phyloP scores from a whole-genome alignment of 2,329 filamentous ascomycete species.

The Bipolaris cookei region DNA sequence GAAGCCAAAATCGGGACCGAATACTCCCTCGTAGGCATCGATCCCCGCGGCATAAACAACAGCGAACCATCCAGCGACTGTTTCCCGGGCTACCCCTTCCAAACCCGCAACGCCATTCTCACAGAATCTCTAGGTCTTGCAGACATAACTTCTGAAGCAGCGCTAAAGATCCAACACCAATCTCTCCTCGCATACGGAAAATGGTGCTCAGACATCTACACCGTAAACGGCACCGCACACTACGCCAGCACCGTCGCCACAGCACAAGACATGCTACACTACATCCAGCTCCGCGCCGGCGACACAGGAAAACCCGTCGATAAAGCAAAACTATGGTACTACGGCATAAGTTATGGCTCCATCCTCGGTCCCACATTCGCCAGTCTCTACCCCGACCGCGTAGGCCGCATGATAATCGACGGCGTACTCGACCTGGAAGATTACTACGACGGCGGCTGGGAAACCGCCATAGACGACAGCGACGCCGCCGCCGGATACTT shows the following conservation, averaged over 20 bases:
- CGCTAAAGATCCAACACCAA: background rate
- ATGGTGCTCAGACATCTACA: slow-evolving; percentile 25
- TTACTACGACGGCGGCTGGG: slow-evolving; percentile 51
- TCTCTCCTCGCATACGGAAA: slow-evolving; percentile 22
- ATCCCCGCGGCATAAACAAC: slow-evolving; percentile 38
- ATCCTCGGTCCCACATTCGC: slow-evolving; percentile 56
- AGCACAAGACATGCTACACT: slow-evolving; percentile 41
- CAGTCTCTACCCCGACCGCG: slow-evolving; percentile 53
- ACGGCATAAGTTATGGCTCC: slow-evolving; percentile 55
- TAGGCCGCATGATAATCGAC: slow-evolving; percentile 53
- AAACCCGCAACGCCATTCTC: background rate
- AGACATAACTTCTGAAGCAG: background rate
- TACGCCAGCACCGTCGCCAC: slow-evolving; percentile 42
- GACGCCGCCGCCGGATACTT: slow-evolving; percentile 63
- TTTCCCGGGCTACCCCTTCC: slow-evolving; percentile 11
- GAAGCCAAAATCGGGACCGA: slow-evolving; percentile 11
- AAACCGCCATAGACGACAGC: slow-evolving; percentile 56
- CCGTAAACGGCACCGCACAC: slow-evolving; percentile 28
- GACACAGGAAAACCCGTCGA: slow-evolving; percentile 20
- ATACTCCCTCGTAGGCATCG: slow-evolving; percentile 47
- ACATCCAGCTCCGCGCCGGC: slow-evolving; percentile 29
- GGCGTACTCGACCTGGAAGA: slow-evolving; percentile 54
- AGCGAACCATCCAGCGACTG: slow-evolving; percentile 18
- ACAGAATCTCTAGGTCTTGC: background rate
- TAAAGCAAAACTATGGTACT: slow-evolving; percentile 48